Percentiles rank a stretch among this genome's conserved stretches.
phyloP scores from a whole-genome alignment of 2,329 filamentous ascomycete species.

The Exophiala alcalophila region DNA sequence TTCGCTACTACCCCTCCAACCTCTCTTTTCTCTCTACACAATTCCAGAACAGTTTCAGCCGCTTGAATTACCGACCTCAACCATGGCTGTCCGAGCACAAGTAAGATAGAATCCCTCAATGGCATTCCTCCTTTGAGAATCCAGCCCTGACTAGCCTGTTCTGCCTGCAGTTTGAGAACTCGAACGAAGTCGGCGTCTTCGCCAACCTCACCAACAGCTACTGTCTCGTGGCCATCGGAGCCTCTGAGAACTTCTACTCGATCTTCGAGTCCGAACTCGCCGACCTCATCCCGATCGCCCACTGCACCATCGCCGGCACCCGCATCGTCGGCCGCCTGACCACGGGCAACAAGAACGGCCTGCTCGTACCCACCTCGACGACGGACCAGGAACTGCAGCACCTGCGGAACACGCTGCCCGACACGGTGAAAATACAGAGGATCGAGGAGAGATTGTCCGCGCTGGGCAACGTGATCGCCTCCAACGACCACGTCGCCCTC shows the following conservation, averaged over 20 bases:
- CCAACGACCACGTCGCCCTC: conserved; percentile 81
- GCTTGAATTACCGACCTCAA: too few species aligned
- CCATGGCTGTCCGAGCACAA: conserved; percentile 26
- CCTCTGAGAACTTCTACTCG: conserved; percentile 98
- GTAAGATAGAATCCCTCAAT: conserved; percentile 10
- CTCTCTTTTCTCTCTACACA: not conserved
- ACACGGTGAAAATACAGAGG: conserved; percentile 87
- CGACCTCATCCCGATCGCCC: conserved; percentile 94
- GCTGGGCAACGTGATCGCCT: conserved; percentile 75
- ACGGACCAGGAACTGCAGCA: conserved; percentile 98
- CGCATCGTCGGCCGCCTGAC: conserved; percentile 94
- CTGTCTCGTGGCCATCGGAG: conserved; percentile 87
- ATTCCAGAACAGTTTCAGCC: not conserved
- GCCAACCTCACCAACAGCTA: conserved; percentile 96
- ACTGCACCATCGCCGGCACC: conserved; percentile 93
- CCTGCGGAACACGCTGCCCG: conserved; percentile 89
- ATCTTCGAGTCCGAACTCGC: conserved; percentile 97
- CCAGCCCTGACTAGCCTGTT: not conserved
- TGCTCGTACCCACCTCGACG: conserved; percentile 91
- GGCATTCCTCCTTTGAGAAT: too few species aligned
- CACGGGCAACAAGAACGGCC: conserved; percentile 92
- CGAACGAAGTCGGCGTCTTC: conserved; percentile 81
- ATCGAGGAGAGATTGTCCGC: conserved; percentile 97
- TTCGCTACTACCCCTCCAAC: too few species aligned
- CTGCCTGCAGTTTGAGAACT: conserved; percentile 44